These are phyloP conservation scores for Solanum commersonii DNA, from an alignment of 257 asterid species.

Conservation along the genomic window DNA sequence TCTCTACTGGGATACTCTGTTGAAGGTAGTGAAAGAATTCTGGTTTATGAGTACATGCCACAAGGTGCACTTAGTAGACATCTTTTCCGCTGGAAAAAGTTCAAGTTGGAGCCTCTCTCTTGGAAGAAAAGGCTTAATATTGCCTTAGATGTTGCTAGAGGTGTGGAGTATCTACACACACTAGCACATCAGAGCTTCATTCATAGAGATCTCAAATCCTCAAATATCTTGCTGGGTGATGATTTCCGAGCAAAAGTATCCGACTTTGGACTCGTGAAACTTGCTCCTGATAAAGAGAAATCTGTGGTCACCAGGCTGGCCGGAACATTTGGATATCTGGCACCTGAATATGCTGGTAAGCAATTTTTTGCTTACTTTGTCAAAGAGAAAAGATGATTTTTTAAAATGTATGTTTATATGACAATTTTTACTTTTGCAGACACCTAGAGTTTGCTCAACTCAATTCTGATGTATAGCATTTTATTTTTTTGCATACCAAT, in stretches of 20 bases:
- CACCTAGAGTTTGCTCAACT: neutral
- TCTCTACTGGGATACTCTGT: slow-evolving; percentile 68
- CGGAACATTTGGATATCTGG: slow-evolving; percentile 86
- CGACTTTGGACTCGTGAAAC: slow-evolving; percentile 84
- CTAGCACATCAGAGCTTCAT: slow-evolving; percentile 80
- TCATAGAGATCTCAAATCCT: slow-evolving; percentile 80
- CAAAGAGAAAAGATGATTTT: neutral
- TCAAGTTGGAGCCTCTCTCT: slow-evolving; percentile 69
- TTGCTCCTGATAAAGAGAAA: slow-evolving; percentile 75
- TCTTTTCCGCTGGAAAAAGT: slow-evolving; percentile 70
- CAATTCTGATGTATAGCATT: neutral
- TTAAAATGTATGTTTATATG: neutral
- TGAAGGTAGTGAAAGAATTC: slow-evolving; percentile 67
- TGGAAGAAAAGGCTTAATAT: slow-evolving; percentile 83
- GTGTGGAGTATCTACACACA: slow-evolving; percentile 71
- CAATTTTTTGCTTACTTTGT: neutral
- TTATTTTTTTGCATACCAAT: neutral
- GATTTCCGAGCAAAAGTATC: slow-evolving; percentile 80
- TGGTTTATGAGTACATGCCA: slow-evolving; percentile 85
- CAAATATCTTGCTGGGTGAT: slow-evolving; percentile 75
- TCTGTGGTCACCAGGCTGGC: slow-evolving; percentile 83
- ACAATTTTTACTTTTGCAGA: neutral
- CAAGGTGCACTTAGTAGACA: slow-evolving; percentile 85
- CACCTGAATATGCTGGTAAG: slow-evolving; percentile 92
- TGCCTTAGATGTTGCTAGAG: slow-evolving; percentile 88